Evolutionary conservation across 257 asterid species (phyloP).

Genomic region (Solanum bulbocastanum): DNA sequence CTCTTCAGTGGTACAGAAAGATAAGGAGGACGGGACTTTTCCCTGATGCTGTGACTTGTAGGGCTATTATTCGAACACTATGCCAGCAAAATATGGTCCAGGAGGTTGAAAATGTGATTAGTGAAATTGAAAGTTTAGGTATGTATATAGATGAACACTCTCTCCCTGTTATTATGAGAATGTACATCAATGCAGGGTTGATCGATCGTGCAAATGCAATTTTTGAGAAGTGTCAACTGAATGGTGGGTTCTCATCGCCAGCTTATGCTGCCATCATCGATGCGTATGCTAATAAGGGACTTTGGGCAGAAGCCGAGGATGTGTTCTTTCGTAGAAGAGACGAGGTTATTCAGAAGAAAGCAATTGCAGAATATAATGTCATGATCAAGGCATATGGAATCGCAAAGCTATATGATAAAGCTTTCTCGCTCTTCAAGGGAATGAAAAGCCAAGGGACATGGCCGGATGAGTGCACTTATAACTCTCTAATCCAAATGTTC

Average conservation of each 20-base stretch:
- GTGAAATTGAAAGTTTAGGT: conserved; percentile 54
- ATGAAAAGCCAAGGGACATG: conserved; percentile 89
- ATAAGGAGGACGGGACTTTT: conserved; percentile 70
- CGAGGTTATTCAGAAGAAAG: conserved; percentile 35
- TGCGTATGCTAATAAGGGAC: conserved; percentile 73
- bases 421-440: conserved; percentile 55
- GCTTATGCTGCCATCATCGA: conserved; percentile 71
- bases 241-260: conserved; percentile 45
- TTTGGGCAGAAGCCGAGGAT: conserved; percentile 78
- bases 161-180: conserved; percentile 54
- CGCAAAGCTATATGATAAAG: conserved; percentile 56
- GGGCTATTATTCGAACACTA: conserved; percentile 50
- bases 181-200: conserved; percentile 65
- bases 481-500: conserved; percentile 78
- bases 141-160: conserved; percentile 51
- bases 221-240: conserved; percentile 35
- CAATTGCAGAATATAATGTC: conserved; percentile 72
- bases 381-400: conserved; percentile 93
- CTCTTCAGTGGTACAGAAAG: conserved; percentile 51
- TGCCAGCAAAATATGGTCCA: conserved; percentile 58
- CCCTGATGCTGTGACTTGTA: conserved; percentile 71
- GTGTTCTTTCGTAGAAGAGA: conserved; percentile 43
- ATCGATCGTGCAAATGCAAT: conserved; percentile 36
- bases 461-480: conserved; percentile 91
- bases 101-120: conserved; percentile 63